Percentiles rank a stretch among this genome's conserved stretches.
phyloP scores from a whole-genome alignment of 208 protist species.

The Acanthamoeba royreba region DNA sequence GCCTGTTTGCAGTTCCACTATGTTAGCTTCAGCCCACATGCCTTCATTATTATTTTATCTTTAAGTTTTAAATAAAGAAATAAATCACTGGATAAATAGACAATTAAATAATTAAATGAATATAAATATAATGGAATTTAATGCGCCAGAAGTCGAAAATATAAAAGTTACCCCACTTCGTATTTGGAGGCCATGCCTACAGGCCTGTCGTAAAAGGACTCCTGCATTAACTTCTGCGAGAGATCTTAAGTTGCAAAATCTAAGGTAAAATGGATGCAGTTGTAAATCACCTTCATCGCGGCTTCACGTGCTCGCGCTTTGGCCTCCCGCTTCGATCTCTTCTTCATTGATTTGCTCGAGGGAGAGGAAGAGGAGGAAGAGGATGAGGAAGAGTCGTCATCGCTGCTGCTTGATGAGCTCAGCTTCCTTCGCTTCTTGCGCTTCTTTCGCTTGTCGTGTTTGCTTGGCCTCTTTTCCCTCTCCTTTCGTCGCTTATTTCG shows the following conservation, averaged over 20 bases:
- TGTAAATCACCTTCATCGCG: background rate
- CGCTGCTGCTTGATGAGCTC: background rate
- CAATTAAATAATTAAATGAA: too few relatives aligned
- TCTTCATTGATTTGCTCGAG: background rate
- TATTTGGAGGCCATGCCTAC: background rate
- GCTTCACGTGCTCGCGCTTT: background rate
- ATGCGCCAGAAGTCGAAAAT: background rate
- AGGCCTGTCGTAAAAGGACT: background rate
- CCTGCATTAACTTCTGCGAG: background rate
- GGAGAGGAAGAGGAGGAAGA: background rate
- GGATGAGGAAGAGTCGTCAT: background rate
- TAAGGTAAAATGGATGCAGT: background rate
- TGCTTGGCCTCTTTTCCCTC: background rate
- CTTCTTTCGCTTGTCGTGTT: background rate
- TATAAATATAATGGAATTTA: background rate
- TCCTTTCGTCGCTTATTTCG: too few relatives aligned
- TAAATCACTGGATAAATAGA: too few relatives aligned
- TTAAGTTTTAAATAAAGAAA: background rate
- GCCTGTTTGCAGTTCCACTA: background rate
- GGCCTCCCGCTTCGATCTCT: too few relatives aligned
- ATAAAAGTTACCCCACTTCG: background rate
- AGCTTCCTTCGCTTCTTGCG: background rate
- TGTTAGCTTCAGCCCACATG: background rate
- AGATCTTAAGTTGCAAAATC: background rate
- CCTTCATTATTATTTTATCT: background rate